These are phyloP conservation scores for Fraxinus nigra DNA, from an alignment of 305 asterid species.

Conservation along the genomic window DNA sequence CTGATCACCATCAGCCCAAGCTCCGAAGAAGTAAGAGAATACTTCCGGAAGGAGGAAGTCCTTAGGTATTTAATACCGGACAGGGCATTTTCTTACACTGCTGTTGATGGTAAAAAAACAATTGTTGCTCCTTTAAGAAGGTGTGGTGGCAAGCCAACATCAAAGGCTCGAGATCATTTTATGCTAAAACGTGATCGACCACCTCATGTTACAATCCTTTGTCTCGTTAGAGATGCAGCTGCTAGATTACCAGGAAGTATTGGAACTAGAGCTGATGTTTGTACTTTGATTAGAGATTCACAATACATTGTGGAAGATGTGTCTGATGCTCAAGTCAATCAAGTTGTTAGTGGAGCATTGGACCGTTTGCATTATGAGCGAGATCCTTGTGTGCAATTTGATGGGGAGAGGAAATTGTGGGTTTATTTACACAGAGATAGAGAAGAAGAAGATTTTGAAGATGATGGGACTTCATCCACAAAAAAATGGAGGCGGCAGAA, in stretches of 20 bases:
- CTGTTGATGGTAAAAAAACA: constrained; percentile 90
- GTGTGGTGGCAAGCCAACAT: constrained; percentile 98
- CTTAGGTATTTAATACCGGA: constrained; percentile 97
- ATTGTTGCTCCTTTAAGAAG: constrained; percentile 98
- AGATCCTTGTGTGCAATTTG: constrained; percentile 96
- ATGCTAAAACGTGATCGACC: constrained; percentile 95
- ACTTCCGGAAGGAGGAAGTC: constrained; percentile 84
- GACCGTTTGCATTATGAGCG: constrained; percentile 96
- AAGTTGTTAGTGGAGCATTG: constrained; percentile 95
- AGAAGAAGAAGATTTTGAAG: constrained; percentile 99
- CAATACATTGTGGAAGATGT: constrained; percentile 91
- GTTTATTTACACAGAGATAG: constrained; percentile 87
- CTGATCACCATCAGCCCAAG: constrained; percentile 79
- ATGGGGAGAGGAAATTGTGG: constrained; percentile 94
- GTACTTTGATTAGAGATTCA: constrained; percentile 91
- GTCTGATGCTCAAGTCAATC: constrained; percentile 90
- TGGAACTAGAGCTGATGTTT: constrained; percentile 97
- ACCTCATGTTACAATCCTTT: constrained; percentile 94
- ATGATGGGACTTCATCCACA: constrained; percentile 96
- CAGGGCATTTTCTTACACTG: constrained; percentile 90
- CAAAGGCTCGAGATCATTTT: constrained; percentile 97
- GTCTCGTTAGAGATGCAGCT: constrained; percentile 98
- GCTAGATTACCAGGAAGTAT: constrained; percentile 97
- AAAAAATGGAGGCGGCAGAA: constrained; percentile 96
- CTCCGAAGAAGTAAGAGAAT: constrained; percentile 83